These are phyloP conservation scores for Diaporthe caulivora DNA, from an alignment of 2,329 filamentous ascomycete species.

Conservation along the genomic window DNA sequence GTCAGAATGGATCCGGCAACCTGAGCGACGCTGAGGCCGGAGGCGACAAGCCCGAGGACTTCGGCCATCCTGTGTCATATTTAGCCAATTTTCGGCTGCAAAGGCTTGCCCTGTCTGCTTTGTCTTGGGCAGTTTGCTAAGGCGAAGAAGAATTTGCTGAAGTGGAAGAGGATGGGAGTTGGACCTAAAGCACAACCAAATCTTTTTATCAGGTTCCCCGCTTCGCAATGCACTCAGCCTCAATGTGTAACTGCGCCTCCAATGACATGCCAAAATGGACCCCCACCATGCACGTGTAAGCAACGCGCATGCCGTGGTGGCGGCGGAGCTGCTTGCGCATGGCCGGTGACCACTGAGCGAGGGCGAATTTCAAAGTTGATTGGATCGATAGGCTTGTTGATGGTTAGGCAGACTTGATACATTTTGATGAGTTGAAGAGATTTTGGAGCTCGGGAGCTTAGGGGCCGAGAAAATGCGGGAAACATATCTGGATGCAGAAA, in stretches of 20 bases:
- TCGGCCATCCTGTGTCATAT: too few relatives aligned
- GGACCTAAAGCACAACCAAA: neutral
- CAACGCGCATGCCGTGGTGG: neutral
- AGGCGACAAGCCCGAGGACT: neutral
- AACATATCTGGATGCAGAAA: too few relatives aligned
- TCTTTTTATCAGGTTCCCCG: neutral
- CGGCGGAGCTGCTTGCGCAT: constrained; percentile 6
- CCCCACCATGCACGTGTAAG: neutral
- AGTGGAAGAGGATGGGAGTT: too few relatives aligned
- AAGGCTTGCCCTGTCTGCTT: rapidly evolving
- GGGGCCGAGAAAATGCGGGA: too few relatives aligned
- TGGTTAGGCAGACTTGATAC: too few relatives aligned
- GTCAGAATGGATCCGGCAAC: neutral
- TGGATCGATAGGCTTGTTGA: too few relatives aligned
- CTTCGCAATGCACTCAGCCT: neutral
- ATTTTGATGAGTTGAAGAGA: too few relatives aligned
- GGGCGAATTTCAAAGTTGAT: too few relatives aligned
- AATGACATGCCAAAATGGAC: neutral
- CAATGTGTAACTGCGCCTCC: neutral
- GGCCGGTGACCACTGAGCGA: too few relatives aligned
- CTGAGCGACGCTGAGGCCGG: neutral
- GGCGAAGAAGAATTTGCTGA: neutral
- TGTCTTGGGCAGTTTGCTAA: neutral
- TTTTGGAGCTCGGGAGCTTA: too few relatives aligned
- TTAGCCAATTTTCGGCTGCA: neutral